Evolutionary conservation across 2,329 filamentous ascomycete genomes (phyloP).

Genomic region (Juglanconis sp.): DNA sequence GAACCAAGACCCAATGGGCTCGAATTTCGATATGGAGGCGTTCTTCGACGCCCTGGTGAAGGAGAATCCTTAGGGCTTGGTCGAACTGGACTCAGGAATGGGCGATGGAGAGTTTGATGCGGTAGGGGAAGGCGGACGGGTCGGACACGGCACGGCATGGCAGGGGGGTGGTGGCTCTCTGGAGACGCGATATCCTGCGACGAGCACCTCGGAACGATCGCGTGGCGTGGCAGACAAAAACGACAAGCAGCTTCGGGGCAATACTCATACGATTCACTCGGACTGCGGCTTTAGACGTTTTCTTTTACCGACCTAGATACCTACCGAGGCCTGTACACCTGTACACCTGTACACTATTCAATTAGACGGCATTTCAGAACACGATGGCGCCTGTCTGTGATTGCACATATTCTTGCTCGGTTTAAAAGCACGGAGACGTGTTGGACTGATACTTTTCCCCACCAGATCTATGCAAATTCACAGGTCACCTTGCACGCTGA

Average conservation of each 20-base stretch:
- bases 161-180: constrained; percentile 1
- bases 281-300: constrained; percentile 46
- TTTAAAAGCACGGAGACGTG: no score
- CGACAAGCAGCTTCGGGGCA: constrained; percentile 12
- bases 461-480: neutral
- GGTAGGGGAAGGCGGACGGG: constrained; percentile 16
- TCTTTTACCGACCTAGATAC: constrained; percentile 37
- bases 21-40: constrained; percentile 91
- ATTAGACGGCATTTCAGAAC: constrained; percentile 37
- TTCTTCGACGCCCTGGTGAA: constrained; percentile 64
- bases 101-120: constrained; percentile 4
- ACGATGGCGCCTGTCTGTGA: neutral
- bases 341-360: constrained; percentile 55
- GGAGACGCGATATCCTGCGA: constrained; percentile 11
- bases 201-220: constrained; percentile 8
- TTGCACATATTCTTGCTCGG: neutral
- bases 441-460: neutral
- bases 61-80: constrained; percentile 44
- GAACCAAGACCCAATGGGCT: constrained; percentile 65
- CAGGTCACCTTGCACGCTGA: neutral
- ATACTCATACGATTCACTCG: constrained; percentile 26
- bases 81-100: constrained; percentile 23
- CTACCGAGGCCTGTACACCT: constrained; percentile 42
- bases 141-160: constrained; percentile 9
- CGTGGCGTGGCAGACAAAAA: constrained; percentile 11